Conservation (phyloP, 140 eudicot species). For the Oenanthe javanica region DNA sequence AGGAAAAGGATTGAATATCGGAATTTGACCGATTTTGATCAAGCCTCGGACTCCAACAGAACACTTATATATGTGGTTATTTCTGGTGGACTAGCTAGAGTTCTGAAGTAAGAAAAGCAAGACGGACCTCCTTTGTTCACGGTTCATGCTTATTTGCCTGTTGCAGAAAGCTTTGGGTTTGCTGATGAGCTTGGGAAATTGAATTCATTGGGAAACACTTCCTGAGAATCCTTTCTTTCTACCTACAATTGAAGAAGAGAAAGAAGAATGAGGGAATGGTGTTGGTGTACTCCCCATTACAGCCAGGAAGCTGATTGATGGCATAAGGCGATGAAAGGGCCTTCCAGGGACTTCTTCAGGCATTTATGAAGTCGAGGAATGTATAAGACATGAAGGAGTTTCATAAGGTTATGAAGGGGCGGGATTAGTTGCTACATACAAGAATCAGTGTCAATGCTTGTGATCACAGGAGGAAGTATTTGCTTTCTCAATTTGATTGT, state of each 20-base stretch:
- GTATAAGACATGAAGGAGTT: no score
- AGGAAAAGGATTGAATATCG: no score
- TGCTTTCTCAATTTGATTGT: no score
- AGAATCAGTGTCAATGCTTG: no score
- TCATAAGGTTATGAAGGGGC: no score
- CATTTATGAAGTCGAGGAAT: no score
- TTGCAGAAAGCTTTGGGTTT: conserved; percentile 89
- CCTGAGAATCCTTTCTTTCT: conserved; percentile 90
- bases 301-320: conserved; percentile 75
- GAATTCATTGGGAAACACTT: conserved; percentile 90
- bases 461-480: no score
- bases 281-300: conserved; percentile 65
- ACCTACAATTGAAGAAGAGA: conserved; percentile 86
- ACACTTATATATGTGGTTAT: conserved; percentile 77
- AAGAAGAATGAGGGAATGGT: conserved; percentile 93
- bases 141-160: conserved; percentile 91
- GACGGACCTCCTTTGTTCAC: conserved; percentile 92
- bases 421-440: no score
- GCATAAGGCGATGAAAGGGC: conserved; percentile 77
- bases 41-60: conserved; percentile 50
- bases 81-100: conserved; percentile 68
- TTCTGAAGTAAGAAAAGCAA: conserved; percentile 88
- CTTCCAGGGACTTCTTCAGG: conserved; percentile 23
- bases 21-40: no score
- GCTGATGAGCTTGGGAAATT: conserved; percentile 81